Evolutionary conservation across 164 flowering plant species (phyloP), one percentile per base, ranked within the genome.

Genomic region (Stephania yunnanensis): DNA sequence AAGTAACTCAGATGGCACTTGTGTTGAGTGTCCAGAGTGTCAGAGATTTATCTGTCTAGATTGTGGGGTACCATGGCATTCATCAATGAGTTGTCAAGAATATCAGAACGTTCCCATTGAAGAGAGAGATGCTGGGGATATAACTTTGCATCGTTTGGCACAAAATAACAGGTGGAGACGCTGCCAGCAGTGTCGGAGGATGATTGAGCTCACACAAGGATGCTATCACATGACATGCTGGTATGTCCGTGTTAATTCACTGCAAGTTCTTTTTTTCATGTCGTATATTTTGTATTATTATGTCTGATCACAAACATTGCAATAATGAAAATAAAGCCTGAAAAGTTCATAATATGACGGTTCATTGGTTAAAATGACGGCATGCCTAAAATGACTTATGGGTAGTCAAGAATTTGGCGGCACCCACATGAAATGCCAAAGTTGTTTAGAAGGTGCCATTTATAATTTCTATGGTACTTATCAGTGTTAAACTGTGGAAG

Each of bases 21-120:
- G 92, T 76, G 67, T 85, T 67, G 94, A 92, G 75, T 94, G 97
- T 71, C 94, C 97, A 20, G 90, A 80, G 48, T 94, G 97, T 81
- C 84, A 84, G 73, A 86, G 92, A 78, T 87, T 82, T 72, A 82
- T 94, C 63, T 92, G 97, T 84, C 79, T 85, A 6, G 85, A 86
- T 71, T 94, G 98, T 87, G 87, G 82, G 31, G 95, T 92, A 25
- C 95, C 97, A 25, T 94, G 98, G 98, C 98, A 94, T 87, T 78
- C 87, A 22, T 87, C 90, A 29, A 71, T 91, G 87, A 91, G 84
- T 70, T 94, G 97, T 81, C 90, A 87, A 73, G 95, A 90, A 82
- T 94, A 81, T 77, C 98, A 90, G 75, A 84, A 80, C 76, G 85
- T 90, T 42, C 92, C 93, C 1, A 19, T 82, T 66, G 93, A 89